A percentile compares a stretch with the other conserved stretches of the same genome.
phyloP scores from a whole-genome alignment of 129 eudicot species.

The Escallonia rubra region DNA sequence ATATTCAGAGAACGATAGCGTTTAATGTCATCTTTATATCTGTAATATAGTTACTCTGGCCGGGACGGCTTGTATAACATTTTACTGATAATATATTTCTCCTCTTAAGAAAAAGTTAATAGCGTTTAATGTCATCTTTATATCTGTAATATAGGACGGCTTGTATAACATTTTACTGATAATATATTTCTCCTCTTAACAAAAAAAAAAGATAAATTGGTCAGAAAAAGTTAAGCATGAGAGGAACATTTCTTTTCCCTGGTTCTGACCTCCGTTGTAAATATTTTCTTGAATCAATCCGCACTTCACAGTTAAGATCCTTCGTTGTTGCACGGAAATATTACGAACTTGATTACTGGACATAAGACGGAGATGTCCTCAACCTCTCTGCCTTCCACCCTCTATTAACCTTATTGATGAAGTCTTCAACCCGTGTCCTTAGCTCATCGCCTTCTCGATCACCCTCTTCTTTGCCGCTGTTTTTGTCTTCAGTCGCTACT shows the following conservation, averaged over 20 bases:
- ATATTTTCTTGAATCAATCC: not conserved
- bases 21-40: too few species aligned
- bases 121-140: too few species aligned
- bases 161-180: too few species aligned
- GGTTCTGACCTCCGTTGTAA: not conserved
- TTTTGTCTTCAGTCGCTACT: not conserved
- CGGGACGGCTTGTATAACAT: too few species aligned
- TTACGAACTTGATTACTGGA: not conserved
- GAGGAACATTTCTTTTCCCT: not conserved
- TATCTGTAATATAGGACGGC: too few species aligned
- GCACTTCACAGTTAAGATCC: not conserved
- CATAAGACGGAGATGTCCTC: not conserved
- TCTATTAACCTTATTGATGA: slow-evolving; percentile 54
- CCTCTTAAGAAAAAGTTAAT: too few species aligned
- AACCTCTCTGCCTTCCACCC: slow-evolving; percentile 57
- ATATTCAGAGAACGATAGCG: too few species aligned
- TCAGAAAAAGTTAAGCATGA: too few species aligned
- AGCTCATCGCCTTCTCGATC: slow-evolving; percentile 51
- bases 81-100: too few species aligned
- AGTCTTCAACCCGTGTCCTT: slow-evolving; percentile 64
- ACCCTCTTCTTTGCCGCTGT: slow-evolving; percentile 18
- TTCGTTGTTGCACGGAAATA: not conserved
- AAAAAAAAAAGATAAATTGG: too few species aligned
- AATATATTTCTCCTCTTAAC: too few species aligned
- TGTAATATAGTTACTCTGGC: too few species aligned